Evolutionary conservation across 2,329 filamentous ascomycete species (phyloP), one percentile per base, ranked within the genome.

Genomic region (Pseudogymnoascus sp.): DNA sequence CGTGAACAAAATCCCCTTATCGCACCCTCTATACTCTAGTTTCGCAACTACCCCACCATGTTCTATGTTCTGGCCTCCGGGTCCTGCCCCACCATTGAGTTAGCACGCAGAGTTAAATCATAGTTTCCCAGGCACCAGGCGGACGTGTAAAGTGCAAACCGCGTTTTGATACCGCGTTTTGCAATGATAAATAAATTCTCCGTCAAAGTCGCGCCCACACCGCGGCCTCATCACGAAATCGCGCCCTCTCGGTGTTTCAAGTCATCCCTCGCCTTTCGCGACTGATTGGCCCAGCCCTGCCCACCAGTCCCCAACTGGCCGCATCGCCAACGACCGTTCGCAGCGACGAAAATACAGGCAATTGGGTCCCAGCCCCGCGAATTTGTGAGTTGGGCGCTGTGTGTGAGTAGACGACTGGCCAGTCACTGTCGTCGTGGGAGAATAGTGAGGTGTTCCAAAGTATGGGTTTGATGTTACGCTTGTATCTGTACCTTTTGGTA

Each of bases 301-400:
- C 45, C 26, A 52, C 45, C 45, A n/a, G 26, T 52, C 26, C n/a
- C n/a, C 26, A 52, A 52, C 45, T 52, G 45, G 45, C 45, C 45
- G 26, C 45, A 33, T 52, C 26, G 45, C 45, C 45, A 52, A 33
- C 45, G 26, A 52, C 45, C 45, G 45, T 33, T 52, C 45, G 45
- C 45, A 52, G 45, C 45, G n/a, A 19, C n/a, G 45, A 33, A 52
- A 52, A 52, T 33, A 52, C n/a, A 31, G 45, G 45, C 45, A 52
- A 52, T 52, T 52, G 45, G 45, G 26, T 52, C 45, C 45, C 45
- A 52, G 45, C 45, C 45, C 45, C 45, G 45, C 45, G 45, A 52
- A 12, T 52, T 52, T 52, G 26, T 52, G 29, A 52, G 45, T 52
- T 52, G 45, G 45, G 26, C 45, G 26, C 45, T 52, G 12, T 10